These are phyloP conservation scores for Ramularia endophylla DNA, from an alignment of 2,329 filamentous ascomycete genomes.

Conservation along the genomic window DNA sequence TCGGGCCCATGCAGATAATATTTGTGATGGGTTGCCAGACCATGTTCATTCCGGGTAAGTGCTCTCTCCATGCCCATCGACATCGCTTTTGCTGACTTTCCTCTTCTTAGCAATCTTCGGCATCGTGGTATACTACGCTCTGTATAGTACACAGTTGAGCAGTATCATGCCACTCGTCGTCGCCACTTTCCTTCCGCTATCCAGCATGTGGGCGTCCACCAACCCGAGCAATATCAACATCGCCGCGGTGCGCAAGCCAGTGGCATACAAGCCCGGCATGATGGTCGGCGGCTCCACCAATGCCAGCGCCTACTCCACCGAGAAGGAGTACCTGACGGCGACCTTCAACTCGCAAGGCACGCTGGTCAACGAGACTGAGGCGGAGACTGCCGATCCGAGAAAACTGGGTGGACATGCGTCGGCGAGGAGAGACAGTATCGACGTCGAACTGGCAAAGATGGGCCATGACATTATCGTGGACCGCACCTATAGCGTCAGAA, in stretches of 20 bases:
- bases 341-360: conserved; percentile 15
- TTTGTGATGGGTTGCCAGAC: conserved; percentile 65
- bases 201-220: conserved; percentile 58
- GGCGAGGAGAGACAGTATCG: conserved; percentile 13
- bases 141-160: conserved; percentile 47
- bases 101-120: conserved; percentile 51
- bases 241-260: conserved; percentile 18
- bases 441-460: conserved; percentile 20
- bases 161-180: conserved; percentile 53
- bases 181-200: conserved; percentile 59
- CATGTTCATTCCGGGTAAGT: conserved; percentile 57
- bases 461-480: conserved; percentile 18
- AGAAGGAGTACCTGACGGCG: conserved; percentile 18
- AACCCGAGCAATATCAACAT: conserved; percentile 24
- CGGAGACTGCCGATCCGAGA: conserved; percentile 10
- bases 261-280: conserved; percentile 11
- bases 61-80: not conserved
- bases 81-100: conserved; percentile 11
- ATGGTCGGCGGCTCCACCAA: conserved; percentile 7
- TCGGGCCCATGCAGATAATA: conserved; percentile 60
- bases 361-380: conserved; percentile 13
- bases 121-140: conserved; percentile 47
- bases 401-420: conserved; percentile 11
- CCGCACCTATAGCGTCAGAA: conserved; percentile 20
- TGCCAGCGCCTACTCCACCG: conserved; percentile 11